Percentiles rank a stretch among this genome's conserved stretches.
phyloP scores from a whole-genome alignment of 2,329 filamentous ascomycete genomes.

The Acephala macrosclerotiorum region DNA sequence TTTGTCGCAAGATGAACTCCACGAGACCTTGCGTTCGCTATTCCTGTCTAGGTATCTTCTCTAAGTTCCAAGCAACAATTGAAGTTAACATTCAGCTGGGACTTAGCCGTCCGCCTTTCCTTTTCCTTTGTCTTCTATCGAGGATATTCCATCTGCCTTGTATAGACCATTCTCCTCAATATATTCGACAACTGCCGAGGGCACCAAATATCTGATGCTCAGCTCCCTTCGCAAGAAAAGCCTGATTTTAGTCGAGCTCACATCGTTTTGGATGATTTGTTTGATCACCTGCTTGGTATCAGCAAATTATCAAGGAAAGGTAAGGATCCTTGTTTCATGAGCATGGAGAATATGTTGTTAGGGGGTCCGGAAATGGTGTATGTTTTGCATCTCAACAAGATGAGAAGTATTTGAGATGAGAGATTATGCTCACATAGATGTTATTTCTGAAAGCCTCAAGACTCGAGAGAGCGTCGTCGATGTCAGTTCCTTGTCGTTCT shows the following conservation, averaged over 20 bases:
- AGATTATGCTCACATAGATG: conserved; percentile 43
- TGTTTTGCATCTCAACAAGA: not conserved
- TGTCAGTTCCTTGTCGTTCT: conserved; percentile 88
- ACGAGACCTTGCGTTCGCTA: no score
- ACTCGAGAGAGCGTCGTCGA: conserved; percentile 85
- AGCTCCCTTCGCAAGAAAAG: conserved; percentile 80
- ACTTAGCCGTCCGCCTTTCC: no score
- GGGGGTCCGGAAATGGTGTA: not conserved
- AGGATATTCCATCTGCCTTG: no score
- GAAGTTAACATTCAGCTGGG: no score
- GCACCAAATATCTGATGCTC: conserved; percentile 81
- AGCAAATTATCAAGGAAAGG: not conserved
- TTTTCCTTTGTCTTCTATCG: no score
- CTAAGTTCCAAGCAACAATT: no score
- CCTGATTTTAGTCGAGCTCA: conserved; percentile 83
- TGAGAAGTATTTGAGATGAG: not conserved
- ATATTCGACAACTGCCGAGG: conserved; percentile 77
- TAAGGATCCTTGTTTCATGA: not conserved
- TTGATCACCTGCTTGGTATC: conserved; percentile 43
- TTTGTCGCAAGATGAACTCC: no score
- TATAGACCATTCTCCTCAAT: conserved; percentile 74
- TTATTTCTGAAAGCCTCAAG: conserved; percentile 86
- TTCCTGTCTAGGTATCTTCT: no score
- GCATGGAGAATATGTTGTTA: conserved; percentile 6
- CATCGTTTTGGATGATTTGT: conserved; percentile 86